A percentile compares a stretch with the other conserved stretches of the same genome.
Evolutionary conservation across 2,329 filamentous ascomycete genomes (phyloP).

Genomic region (Fusarium penzigii): DNA sequence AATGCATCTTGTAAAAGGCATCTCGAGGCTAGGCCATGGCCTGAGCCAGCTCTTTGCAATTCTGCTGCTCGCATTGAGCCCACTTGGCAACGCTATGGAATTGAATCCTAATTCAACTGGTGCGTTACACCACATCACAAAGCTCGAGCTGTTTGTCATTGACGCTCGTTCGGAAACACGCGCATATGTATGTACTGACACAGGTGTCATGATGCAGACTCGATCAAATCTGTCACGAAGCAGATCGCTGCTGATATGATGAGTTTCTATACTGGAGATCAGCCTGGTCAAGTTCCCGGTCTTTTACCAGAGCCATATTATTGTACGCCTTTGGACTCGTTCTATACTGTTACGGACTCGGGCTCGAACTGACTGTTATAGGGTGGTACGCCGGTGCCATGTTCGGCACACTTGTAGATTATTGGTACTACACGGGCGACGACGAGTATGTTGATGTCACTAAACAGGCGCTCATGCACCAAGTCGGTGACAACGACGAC

Average conservation of each 20-base stretch:
- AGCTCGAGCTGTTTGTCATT: not conserved
- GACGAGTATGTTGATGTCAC: slow-evolving; percentile 68
- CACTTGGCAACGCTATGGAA: slow-evolving; percentile 35
- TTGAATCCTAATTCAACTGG: slow-evolving; percentile 40
- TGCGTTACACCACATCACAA: slow-evolving; percentile 22
- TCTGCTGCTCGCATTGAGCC: slow-evolving; percentile 27
- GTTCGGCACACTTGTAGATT: slow-evolving; percentile 72
- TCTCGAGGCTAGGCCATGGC: slow-evolving; percentile 10
- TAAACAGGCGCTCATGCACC: slow-evolving; percentile 69
- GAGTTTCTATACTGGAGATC: slow-evolving; percentile 45
- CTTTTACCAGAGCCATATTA: slow-evolving; percentile 56
- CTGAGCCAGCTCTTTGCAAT: slow-evolving; percentile 22
- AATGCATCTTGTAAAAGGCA: slow-evolving; percentile 21
- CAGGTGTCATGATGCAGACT: slow-evolving; percentile 40
- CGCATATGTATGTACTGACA: slow-evolving; percentile 1
- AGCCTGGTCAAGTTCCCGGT: slow-evolving; percentile 52
- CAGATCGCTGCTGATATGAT: slow-evolving; percentile 53
- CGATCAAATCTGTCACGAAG: slow-evolving; percentile 50
- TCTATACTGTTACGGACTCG: not conserved
- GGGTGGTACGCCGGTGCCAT: slow-evolving; percentile 77
- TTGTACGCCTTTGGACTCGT: slow-evolving; percentile 40
- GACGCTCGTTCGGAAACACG: not conserved
- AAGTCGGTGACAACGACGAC: slow-evolving; percentile 71
- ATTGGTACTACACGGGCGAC: slow-evolving; percentile 83
- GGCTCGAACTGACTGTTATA: slow-evolving; percentile 26